Percentiles rank a stretch among this genome's conserved stretches.
Evolutionary conservation across 2,329 filamentous ascomycete species (phyloP).

Genomic region (Aspergillus versicolor): DNA sequence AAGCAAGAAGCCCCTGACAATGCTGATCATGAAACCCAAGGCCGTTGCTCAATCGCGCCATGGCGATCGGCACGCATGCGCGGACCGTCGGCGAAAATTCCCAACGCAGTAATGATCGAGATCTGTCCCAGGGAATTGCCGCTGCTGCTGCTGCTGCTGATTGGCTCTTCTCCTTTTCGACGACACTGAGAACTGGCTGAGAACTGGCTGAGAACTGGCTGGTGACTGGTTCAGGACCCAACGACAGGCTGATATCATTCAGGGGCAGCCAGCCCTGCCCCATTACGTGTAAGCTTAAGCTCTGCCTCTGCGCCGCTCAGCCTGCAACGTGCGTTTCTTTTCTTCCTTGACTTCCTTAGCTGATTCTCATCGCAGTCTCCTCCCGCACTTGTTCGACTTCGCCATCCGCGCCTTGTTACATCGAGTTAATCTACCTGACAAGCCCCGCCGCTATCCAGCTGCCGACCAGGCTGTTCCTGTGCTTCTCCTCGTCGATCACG

Average conservation of each 20-base stretch:
- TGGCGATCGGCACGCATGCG: not conserved
- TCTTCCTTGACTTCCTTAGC: no score
- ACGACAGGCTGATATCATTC: no score
- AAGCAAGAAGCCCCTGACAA: not conserved
- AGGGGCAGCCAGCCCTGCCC: no score
- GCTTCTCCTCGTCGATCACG: not conserved
- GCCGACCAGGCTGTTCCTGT: not conserved
- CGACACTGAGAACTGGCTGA: no score
- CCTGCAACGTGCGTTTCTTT: not conserved
- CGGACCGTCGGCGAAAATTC: not conserved
- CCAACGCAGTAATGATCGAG: not conserved
- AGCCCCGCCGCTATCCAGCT: not conserved
- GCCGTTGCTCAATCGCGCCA: not conserved
- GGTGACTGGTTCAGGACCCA: no score
- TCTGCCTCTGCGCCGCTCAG: not conserved
- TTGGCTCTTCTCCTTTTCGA: not conserved
- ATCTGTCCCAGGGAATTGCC: not conserved
- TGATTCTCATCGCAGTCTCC: no score
- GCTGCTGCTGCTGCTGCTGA: not conserved
- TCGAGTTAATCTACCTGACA: not conserved
- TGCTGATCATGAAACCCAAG: not conserved
- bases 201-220: no score
- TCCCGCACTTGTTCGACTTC: not conserved
- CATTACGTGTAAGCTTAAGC: no score
- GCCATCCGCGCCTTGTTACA: not conserved